phyloP scores from a whole-genome alignment of 164 flowering plant species.

The Cinnamomum chago region DNA sequence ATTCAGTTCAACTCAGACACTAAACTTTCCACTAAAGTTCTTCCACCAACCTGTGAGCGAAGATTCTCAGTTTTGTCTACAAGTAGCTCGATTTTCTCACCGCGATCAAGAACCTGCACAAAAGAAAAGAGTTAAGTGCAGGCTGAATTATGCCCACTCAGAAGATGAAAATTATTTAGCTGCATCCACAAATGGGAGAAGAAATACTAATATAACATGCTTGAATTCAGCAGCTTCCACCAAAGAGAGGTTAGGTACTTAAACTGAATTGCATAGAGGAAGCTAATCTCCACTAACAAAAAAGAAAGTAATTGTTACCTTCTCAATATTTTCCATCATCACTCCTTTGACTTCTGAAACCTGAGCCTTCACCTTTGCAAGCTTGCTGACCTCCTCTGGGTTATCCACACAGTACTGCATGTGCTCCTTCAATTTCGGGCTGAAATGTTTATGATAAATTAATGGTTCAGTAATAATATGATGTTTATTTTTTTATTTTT shows the following conservation, averaged over 20 bases:
- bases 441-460: slow-evolving; percentile 14
- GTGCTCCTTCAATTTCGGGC: slow-evolving; percentile 83
- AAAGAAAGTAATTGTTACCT: slow-evolving; percentile 34
- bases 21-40: background rate
- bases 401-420: slow-evolving; percentile 89
- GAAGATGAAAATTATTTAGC: background rate
- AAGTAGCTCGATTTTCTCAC: slow-evolving; percentile 46
- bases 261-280: background rate
- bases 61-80: slow-evolving; percentile 55
- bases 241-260: background rate
- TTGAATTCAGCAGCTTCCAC: background rate
- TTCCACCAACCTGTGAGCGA: slow-evolving; percentile 39
- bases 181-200: background rate
- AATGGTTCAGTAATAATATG: background rate
- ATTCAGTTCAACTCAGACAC: too few species aligned
- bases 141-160: background rate
- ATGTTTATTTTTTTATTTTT: background rate
- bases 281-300: background rate
- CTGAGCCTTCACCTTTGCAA: slow-evolving; percentile 86
- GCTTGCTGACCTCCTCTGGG: slow-evolving; percentile 84
- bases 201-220: background rate
- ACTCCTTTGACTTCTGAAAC: slow-evolving; percentile 93
- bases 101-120: slow-evolving; percentile 45
- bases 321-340: slow-evolving; percentile 95
- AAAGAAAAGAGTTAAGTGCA: background rate